phyloP scores from a whole-genome alignment of 2,329 filamentous ascomycete genomes.

The Daldinia eschscholtzii region DNA sequence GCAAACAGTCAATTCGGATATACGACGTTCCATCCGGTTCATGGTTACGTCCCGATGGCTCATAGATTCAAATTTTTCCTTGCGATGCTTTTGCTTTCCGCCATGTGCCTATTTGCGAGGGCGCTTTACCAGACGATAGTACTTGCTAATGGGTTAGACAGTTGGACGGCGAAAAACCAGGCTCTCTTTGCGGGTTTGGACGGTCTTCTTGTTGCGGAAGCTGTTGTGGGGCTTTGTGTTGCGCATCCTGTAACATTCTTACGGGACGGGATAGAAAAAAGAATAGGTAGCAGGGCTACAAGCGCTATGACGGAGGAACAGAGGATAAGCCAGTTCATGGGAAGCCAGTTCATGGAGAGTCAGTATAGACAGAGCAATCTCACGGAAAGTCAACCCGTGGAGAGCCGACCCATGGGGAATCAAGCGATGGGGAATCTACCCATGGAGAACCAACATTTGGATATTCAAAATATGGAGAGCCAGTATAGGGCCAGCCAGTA shows the following conservation, averaged over 20 bases:
- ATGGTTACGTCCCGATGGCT: slow-evolving; percentile 46
- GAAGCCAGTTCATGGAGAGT: not conserved
- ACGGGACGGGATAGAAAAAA: slow-evolving; percentile 41
- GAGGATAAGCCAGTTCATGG: slow-evolving; percentile 18
- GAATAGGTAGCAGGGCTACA: slow-evolving; percentile 19
- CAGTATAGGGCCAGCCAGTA: not conserved
- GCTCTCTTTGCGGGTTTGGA: slow-evolving; percentile 50
- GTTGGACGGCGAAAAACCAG: slow-evolving; percentile 46
- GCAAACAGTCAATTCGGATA: slow-evolving; percentile 47
- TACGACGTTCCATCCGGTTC: slow-evolving; percentile 49
- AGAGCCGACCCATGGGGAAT: not conserved
- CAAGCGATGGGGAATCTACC: not conserved
- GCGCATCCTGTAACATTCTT: slow-evolving; percentile 49
- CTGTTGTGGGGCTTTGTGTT: slow-evolving; percentile 47
- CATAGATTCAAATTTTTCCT: slow-evolving; percentile 49
- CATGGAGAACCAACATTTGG: not conserved
- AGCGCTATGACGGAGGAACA: slow-evolving; percentile 21
- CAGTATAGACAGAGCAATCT: slow-evolving; percentile 6
- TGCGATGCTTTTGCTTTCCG: slow-evolving; percentile 44
- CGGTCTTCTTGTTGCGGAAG: slow-evolving; percentile 50
- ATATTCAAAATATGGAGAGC: slow-evolving; percentile 4
- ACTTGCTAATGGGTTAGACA: slow-evolving; percentile 46
- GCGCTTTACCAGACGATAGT: slow-evolving; percentile 48
- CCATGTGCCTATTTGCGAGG: slow-evolving; percentile 47
- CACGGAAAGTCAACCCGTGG: not conserved